Conservation (phyloP, 495 filamentous ascomycete species). For the Penicillium subrubescens region DNA sequence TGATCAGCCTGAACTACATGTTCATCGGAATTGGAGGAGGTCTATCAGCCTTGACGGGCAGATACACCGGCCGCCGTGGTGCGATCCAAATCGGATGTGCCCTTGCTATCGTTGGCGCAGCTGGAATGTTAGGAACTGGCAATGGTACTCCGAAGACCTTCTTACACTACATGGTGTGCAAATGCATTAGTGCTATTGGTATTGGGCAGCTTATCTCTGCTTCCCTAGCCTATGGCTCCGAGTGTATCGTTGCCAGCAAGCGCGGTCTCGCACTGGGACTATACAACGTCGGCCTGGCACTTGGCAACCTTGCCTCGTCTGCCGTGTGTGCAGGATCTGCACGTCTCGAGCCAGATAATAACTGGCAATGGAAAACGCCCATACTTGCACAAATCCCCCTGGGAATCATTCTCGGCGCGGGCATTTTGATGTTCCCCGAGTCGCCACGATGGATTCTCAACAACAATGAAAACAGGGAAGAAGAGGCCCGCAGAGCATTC, state of each 20-base stretch:
- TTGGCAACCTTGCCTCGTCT: conserved; percentile 28
- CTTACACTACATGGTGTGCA: conserved; percentile 32
- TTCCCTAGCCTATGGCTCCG: conserved; percentile 29
- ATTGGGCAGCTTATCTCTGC: conserved; percentile 28
- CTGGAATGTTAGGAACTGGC: conserved; percentile 30
- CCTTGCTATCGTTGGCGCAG: conserved; percentile 26
- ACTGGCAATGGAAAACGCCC: conserved; percentile 37
- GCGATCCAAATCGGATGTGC: conserved; percentile 26
- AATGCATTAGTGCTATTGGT: conserved; percentile 32
- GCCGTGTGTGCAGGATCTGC: conserved; percentile 34
- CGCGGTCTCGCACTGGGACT: conserved; percentile 28
- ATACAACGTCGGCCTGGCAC: conserved; percentile 32
- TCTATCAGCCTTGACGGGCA: conserved; percentile 24
- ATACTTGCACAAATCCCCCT: conserved; percentile 35
- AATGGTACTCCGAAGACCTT: conserved; percentile 25
- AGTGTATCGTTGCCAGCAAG: conserved; percentile 32
- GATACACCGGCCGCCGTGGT: conserved; percentile 25
- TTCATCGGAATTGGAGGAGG: conserved; percentile 31
- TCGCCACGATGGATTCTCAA: conserved; percentile 35
- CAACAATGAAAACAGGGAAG: conserved; percentile 20
- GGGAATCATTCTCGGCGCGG: conserved; percentile 28
- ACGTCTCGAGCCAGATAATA: conserved; percentile 20
- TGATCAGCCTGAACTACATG: conserved; percentile 33
- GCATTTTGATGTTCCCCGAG: conserved; percentile 35
- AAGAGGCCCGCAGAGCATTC: conserved; percentile 28